Evolutionary conservation across 176 grass and related monocot genomes (phyloP), one percentile per base, ranked within the genome.

Genomic region (Avena atlantica): DNA sequence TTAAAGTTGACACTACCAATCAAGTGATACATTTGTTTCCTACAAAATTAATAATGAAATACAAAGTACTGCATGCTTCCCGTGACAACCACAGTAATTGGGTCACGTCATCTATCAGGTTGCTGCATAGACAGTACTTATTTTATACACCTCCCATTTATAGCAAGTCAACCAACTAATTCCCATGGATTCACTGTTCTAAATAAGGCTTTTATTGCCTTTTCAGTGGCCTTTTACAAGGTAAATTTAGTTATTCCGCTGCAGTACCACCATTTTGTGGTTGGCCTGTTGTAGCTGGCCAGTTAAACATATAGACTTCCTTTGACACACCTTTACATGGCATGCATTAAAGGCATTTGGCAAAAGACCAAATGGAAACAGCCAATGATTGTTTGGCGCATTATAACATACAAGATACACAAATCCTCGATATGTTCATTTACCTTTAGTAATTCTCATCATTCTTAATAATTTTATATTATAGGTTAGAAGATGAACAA

Each of bases 81-180:
- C 7, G 7, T 87, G 45, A 84, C 12, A 74, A 60, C 36, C 13
- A 25, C 9, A 83, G 37, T 12, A 17, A 60, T 12, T 74, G 53
- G n/a, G 34, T 55, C 59, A 16, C 16, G 31, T 58, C 7, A 17
- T 70, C 52, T 70, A 62, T 44, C 50, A 86, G 21, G 60, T 47
- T 60, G 88, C 31, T 81, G 48, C 70, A 20, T 59, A 9, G 8
- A 69, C 58, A 56, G 8, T 60, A 64, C 45, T 31, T 90, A 29
- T 27, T 60, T 23, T 81, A 50, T 49, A 70, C 34, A 34, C 20
- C 81, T 78, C 12, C 42, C 27, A 60, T 84, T 62, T 67, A 19
- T 48, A 78, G 53, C 23, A 55, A 85, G 45, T 61, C 10, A 87
- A 47, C 14, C n/a, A 27, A 81, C 59, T 57, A 68, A 29, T 76